Evolutionary conservation across 140 eudicot species (phyloP).

Genomic region (Stevia rebaudiana): DNA sequence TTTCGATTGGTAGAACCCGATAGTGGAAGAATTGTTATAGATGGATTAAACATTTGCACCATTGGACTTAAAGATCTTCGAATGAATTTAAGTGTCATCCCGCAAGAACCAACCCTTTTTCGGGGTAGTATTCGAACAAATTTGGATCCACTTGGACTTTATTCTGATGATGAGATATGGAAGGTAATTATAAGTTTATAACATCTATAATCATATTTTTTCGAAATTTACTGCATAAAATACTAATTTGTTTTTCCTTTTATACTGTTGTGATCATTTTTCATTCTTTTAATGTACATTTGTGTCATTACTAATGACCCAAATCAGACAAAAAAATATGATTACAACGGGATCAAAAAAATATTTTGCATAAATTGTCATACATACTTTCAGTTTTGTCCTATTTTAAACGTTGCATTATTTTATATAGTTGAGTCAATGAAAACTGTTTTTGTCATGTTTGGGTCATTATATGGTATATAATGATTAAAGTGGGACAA

Average conservation of each 20-base stretch:
- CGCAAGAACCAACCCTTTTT: conserved; percentile 89
- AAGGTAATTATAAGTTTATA: conserved; percentile 50
- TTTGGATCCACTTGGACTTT: conserved; percentile 67
- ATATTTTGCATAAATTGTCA: not conserved
- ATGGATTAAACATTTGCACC: conserved; percentile 54
- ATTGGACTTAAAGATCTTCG: conserved; percentile 76
- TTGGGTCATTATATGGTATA: not conserved
- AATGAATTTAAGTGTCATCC: conserved; percentile 75
- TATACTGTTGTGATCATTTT: not conserved
- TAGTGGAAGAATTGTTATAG: conserved; percentile 53
- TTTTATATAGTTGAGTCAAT: not conserved
- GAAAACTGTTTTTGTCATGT: not conserved
- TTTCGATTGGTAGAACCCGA: conserved; percentile 72
- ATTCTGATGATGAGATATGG: conserved; percentile 84
- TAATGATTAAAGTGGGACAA: not conserved
- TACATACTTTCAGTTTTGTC: not conserved
- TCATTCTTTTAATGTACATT: not conserved
- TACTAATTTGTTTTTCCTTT: too few relatives aligned
- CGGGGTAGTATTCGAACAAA: conserved; percentile 68
- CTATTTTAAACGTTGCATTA: not conserved
- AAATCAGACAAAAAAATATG: not conserved
- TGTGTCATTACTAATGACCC: not conserved
- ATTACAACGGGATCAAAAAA: not conserved
- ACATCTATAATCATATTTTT: too few relatives aligned
- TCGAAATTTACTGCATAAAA: too few relatives aligned